Base-by-base conservation (phyloP, 2,329 filamentous ascomycete genomes). In the Dactylellina haptotyla region DNA sequence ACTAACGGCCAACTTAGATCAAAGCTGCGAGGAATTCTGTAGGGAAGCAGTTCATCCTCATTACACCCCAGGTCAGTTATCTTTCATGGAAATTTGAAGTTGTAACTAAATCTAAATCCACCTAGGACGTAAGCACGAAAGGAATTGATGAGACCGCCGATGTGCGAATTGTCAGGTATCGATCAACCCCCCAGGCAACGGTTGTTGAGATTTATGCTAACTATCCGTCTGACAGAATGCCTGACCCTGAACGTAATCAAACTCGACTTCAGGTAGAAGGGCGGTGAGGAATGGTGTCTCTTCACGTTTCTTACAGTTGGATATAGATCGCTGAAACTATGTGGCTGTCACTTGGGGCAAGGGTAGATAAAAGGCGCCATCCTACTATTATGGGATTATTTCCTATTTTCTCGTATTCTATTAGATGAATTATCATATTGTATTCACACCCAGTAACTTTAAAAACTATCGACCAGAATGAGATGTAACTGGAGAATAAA, bases 21-120 rank as follows among this genome's bases (percentile, higher is more conserved):
- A 86, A 88, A 70, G 91, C 92, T 16, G 95, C 95, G 37, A 87
- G 95, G 78, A 87, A 90, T 28, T 91, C 92, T 1, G 89, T 95
- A n/a, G 92, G 93, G 25, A 87, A 92, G 75, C 95, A 99, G 80
- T 99, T 96, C 79, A 93, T 99, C 76, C 87, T 99, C 63, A 99
- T 99, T 80, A 97, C 94, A 1, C 95, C 95, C 5, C 77, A 78
- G 71, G 26, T 96, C 97, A 77, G 90, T 90, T 50, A 92, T 96
- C 8, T n/a, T 37, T 28, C 23, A 20, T 8, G 4, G 1, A n/a
- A 4, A 6, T 9, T 14, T 4, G 34, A 16, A 6, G 10, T 26
- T 10, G 16, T 32, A 16, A 59, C 26, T 63, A 2, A 28, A 28
- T 6, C 20, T 3, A 41, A 5, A 6, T 2, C 41, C 26, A 28